Base-by-base conservation (phyloP, 176 grass and related monocot genomes). In the Chrysopogon serrulatus region DNA sequence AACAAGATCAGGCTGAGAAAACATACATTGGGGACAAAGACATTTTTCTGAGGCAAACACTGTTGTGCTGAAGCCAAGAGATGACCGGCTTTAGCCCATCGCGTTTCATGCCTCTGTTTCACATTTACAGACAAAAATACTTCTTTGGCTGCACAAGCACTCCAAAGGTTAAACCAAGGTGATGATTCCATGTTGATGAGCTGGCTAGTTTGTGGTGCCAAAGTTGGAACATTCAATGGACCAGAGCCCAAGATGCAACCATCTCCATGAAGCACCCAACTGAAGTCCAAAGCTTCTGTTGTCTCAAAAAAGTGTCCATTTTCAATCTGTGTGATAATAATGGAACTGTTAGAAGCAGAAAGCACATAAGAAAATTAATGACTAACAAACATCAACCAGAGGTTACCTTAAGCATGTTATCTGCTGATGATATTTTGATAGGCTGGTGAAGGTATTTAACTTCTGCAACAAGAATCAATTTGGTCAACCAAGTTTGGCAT, bases 381-480 rank as follows among this genome's bases (percentile, higher is more conserved):
- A 37, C 68, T 65, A 83, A 3, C 27, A 49, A 48, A 73, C 45
- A 73, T 73, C 9, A 15, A 89, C 28, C 8, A 83, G 23, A 80
- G 56, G 77, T 35, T 98, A 91, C 96, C 96, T 98, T 86, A 68
- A 98, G 84, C 35, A 79, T 76, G n/a, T 64, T 79, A 78, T 92
- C 91, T 28, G 71, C 54, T 82, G 86, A 82, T 19, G 70, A 84
- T 65, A 93, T 82, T 84, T 98, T 93, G 77, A 98, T 83, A 84
- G 92, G 91, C 71, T 98, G 96, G 89, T 98, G 90, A 79, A 95
- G 81, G 86, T 93, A 98, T 82, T 98, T 98, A 80, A 98, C 89
- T 72, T 98, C 96, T 98, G 90, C 71, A 87, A 70, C n/a, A 47
- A 86, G 84, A 87, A 73, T 21, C 69, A 56, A 37, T 77, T 82